These are phyloP conservation scores for Oryza coarctata DNA, from an alignment of 176 grass and related monocot genomes.

Conservation along the genomic window DNA sequence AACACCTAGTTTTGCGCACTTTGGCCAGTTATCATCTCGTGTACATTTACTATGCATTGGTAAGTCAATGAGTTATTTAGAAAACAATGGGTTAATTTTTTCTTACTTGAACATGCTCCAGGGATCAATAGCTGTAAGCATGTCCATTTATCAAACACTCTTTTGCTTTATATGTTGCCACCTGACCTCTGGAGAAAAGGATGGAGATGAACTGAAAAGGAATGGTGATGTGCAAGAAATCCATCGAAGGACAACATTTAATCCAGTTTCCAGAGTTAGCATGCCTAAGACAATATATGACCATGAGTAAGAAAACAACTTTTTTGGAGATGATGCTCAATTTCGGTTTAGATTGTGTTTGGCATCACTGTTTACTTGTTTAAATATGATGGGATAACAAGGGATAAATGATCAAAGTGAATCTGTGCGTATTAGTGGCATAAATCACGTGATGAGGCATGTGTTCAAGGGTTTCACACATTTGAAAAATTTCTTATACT, in stretches of 20 bases:
- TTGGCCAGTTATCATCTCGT: neutral
- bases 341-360: constrained; percentile 2
- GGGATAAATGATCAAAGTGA: neutral
- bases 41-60: constrained; percentile 21
- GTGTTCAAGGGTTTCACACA: neutral
- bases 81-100: constrained; percentile 8
- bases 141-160: constrained; percentile 91
- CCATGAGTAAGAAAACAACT: constrained; percentile 85
- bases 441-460: neutral
- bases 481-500: neutral
- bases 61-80: neutral
- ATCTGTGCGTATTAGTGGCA: neutral
- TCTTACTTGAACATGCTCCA: constrained; percentile 49
- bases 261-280: constrained; percentile 51
- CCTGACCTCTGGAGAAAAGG: constrained; percentile 90
- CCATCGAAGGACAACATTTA: constrained; percentile 82
- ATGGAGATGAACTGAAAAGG: constrained; percentile 77
- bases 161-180: constrained; percentile 97
- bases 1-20: neutral
- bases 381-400: neutral
- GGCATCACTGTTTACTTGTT: neutral
- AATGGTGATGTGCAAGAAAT: constrained; percentile 96
- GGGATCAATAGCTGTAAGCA: constrained; percentile 98
- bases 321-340: neutral
- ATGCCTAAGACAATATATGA: constrained; percentile 79